These are phyloP conservation scores for Phytophthora meadii DNA, from an alignment of 352 stramenopile genomes.

Conservation along the genomic window DNA sequence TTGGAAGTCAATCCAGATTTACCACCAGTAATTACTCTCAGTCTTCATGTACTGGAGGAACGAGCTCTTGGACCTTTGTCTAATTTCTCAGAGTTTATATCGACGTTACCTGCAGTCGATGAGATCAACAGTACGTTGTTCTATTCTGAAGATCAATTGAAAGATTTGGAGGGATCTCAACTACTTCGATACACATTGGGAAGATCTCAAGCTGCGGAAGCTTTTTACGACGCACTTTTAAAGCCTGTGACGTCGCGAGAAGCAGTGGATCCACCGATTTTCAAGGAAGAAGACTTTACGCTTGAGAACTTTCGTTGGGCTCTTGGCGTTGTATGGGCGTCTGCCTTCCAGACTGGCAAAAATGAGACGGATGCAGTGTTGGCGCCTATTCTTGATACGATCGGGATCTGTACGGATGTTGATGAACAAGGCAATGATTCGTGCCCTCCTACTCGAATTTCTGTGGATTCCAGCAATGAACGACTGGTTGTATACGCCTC, in stretches of 20 bases:
- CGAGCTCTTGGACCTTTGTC: conserved; percentile 38
- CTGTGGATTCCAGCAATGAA: conserved; percentile 34
- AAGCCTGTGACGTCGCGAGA: conserved; percentile 43
- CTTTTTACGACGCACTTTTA: conserved; percentile 48
- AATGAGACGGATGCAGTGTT: conserved; percentile 44
- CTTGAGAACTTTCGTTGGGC: conserved; percentile 53
- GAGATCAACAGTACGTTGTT: conserved; percentile 54
- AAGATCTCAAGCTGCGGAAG: conserved; percentile 40
- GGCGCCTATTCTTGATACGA: conserved; percentile 48
- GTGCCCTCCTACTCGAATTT: conserved; percentile 35
- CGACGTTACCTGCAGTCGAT: conserved; percentile 26
- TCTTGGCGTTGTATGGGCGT: conserved; percentile 53
- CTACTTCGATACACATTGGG: conserved; percentile 38
- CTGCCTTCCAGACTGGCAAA: conserved; percentile 35
- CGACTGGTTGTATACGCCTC: conserved; percentile 45
- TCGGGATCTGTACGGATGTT: conserved; percentile 46
- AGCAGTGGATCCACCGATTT: conserved; percentile 53
- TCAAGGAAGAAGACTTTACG: conserved; percentile 53
- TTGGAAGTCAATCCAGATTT: conserved; percentile 56
- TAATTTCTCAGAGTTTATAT: conserved; percentile 49
- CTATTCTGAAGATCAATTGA: conserved; percentile 43
- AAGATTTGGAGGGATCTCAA: conserved; percentile 48
- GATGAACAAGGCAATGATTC: conserved; percentile 17
- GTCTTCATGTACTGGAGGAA: conserved; percentile 59
- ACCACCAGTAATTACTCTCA: conserved; percentile 45